These are phyloP conservation scores for Lasiosphaeria ovina DNA, from an alignment of 495 filamentous ascomycete genomes.

Conservation along the genomic window DNA sequence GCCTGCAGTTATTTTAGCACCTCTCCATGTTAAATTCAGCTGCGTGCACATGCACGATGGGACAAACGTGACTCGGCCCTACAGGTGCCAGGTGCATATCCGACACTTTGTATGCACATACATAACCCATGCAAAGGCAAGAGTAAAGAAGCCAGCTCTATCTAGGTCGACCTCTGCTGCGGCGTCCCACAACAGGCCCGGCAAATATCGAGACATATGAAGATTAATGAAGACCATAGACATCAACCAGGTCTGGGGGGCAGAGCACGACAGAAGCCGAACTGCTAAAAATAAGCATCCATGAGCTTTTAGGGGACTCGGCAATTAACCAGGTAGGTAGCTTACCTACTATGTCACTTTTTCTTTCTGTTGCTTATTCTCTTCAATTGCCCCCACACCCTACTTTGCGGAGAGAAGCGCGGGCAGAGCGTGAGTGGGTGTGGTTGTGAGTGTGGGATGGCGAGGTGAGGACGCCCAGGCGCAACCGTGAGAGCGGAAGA, in stretches of 20 bases:
- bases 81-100: not conserved
- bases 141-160: too few species aligned
- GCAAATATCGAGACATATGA: constrained; percentile 2
- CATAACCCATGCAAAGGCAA: too few species aligned
- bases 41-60: not conserved
- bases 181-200: not conserved
- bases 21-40: too few species aligned
- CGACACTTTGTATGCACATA: not conserved
- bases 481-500: constrained; percentile 12
- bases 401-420: not conserved
- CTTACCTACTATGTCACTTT: not conserved
- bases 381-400: not conserved
- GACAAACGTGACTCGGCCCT: not conserved
- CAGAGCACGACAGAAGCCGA: not conserved
- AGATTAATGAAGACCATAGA: not conserved
- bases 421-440: not conserved
- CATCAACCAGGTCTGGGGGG: constrained; percentile 8
- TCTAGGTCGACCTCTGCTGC: not conserved
- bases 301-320: not conserved
- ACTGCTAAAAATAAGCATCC: constrained; percentile 6
- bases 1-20: too few species aligned
- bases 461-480: constrained; percentile 3
- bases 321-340: too few species aligned
- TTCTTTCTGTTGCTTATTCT: not conserved
- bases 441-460: not conserved